Evolutionary conservation across 345 rosid species (phyloP), one percentile per base, ranked within the genome.

Genomic region (Brassica incana): DNA sequence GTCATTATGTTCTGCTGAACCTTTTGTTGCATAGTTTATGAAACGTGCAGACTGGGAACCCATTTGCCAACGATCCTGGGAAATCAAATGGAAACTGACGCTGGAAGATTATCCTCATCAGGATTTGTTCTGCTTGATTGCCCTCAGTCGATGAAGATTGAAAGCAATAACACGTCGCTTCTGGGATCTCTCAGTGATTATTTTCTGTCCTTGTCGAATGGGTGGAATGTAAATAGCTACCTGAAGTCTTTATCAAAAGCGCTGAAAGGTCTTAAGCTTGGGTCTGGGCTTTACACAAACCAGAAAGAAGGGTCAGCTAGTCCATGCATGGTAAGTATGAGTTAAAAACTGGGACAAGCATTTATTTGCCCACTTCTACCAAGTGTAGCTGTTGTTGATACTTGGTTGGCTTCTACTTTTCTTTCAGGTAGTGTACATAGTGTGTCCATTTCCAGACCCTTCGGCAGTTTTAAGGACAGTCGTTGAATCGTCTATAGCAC

Each of bases 391-490:
- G 48, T 56, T 43, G 40, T 56, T 43, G 40, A 76, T 71, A 59
- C 77, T 32, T 76, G 74, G 74, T 72, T 78, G 50, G 73, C 52
- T 72, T 67, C 63, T 65, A 3, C 67, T 82, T 78, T 30, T 66
- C 33, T 65, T 83, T 67, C 77, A 96, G 99, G 99, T 93, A 29
- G 86, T 92, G 86, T 96, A 96, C 83, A 93, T 96, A 82, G 98
- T 96, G 63, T 96, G 99, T 83, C 99, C 99, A 66, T 96, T 96
- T 81, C 98, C 99, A 8, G 98, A 96, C 66, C 98, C 98, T 79
- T 83, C 82, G 15, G 98, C 99, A 74, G 90, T 96, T 87, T 82
- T 96, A 48, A 89, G 87, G 80, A 95, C 99, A 0, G 83, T 96
- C 4, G 71, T 96, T 59, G 97, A 93, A 87, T 90, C 98, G 62